Evolutionary conservation across 768 basidiomycete species (phyloP).

Genomic region (Rubroboletus satanas): DNA sequence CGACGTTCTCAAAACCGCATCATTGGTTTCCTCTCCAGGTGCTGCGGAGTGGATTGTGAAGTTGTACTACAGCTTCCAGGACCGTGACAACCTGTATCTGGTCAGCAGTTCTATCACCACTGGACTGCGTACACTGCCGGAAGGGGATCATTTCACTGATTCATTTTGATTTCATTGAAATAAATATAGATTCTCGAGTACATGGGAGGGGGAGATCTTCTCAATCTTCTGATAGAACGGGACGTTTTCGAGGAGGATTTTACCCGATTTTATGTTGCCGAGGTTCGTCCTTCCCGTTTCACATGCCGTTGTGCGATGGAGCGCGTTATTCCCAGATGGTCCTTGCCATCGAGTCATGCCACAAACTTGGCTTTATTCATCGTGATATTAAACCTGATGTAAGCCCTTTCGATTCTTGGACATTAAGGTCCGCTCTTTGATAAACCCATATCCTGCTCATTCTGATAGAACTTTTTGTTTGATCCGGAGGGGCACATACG

Average conservation of each 20-base stretch:
- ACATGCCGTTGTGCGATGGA: slow-evolving; percentile 19
- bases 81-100: slow-evolving; percentile 91
- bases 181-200: slow-evolving; percentile 76
- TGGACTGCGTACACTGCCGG: slow-evolving; percentile 14
- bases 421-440: slow-evolving; percentile 29
- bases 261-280: slow-evolving; percentile 90
- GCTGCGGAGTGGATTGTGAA: slow-evolving; percentile 92
- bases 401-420: slow-evolving; percentile 31
- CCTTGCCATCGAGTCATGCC: slow-evolving; percentile 88
- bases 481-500: slow-evolving; percentile 90
- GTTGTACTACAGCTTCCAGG: slow-evolving; percentile 91
- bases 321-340: slow-evolving; percentile 67
- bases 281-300: slow-evolving; percentile 48
- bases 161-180: slow-evolving; percentile 56
- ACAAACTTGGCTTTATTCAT: slow-evolving; percentile 95
- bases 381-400: slow-evolving; percentile 96
- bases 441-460: slow-evolving; percentile 23
- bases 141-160: slow-evolving; percentile 35
- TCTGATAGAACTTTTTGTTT: slow-evolving; percentile 86
- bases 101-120: slow-evolving; percentile 49
- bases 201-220: slow-evolving; percentile 95
- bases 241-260: slow-evolving; percentile 90
- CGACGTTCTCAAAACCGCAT: slow-evolving; percentile 88
- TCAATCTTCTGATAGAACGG: slow-evolving; percentile 91
- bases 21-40: slow-evolving; percentile 67